Evolutionary conservation across 116 monocot species (phyloP).

Genomic region (Dioscorea cayenensis): DNA sequence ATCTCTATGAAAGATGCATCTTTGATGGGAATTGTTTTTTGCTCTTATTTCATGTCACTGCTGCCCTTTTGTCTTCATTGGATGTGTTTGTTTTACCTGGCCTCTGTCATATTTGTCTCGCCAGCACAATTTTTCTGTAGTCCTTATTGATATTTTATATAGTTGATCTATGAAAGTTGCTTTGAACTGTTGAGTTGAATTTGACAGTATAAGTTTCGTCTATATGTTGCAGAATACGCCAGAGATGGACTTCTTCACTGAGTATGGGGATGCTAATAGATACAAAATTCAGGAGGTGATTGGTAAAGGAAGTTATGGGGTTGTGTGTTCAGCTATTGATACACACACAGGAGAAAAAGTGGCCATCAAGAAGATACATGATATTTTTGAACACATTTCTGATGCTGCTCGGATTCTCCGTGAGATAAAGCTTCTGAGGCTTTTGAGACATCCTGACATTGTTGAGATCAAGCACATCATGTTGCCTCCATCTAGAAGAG

Average conservation of each 20-base stretch:
- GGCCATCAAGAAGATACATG: conserved; percentile 80
- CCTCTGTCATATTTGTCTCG: not conserved
- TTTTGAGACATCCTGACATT: conserved; percentile 69
- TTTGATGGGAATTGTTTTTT: not conserved
- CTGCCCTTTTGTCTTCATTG: not conserved
- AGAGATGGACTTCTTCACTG: conserved; percentile 61
- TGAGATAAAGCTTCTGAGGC: conserved; percentile 75
- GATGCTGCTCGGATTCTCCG: conserved; percentile 74
- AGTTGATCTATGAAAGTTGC: not conserved
- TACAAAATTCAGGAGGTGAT: conserved; percentile 72
- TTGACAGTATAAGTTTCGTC: not conserved
- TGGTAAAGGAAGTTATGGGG: conserved; percentile 81
- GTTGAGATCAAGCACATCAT: conserved; percentile 76
- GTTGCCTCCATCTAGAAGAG: conserved; percentile 65
- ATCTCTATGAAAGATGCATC: not conserved
- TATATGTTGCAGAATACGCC: conserved; percentile 24
- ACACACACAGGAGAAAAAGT: conserved; percentile 73
- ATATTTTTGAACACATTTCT: conserved; percentile 81
- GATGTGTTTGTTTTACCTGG: not conserved
- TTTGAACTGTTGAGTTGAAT: not conserved
- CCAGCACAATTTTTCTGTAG: not conserved
- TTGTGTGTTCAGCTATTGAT: conserved; percentile 72
- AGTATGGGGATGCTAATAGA: conserved; percentile 69
- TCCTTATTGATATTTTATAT: not conserved
- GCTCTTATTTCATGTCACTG: not conserved